Conservation (phyloP, 2,329 filamentous ascomycete genomes). For the Tolypocladium pustulatum region DNA sequence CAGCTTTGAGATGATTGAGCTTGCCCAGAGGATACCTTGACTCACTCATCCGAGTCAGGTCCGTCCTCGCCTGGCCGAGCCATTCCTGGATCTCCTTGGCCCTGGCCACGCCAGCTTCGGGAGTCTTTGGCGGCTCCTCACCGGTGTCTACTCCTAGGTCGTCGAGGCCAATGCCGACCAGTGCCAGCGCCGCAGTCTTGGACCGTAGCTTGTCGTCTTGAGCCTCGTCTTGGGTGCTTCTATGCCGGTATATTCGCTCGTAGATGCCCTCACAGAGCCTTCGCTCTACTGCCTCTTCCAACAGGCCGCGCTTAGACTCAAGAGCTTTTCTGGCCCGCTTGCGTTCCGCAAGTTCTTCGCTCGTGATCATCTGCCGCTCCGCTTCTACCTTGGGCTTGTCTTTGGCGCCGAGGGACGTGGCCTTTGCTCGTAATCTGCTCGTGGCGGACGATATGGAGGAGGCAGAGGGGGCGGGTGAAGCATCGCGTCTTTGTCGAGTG, state of each 20-base stretch:
- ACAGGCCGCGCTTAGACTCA: slow-evolving; percentile 62
- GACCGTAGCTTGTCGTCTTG: slow-evolving; percentile 90
- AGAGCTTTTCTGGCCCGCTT: slow-evolving; percentile 69
- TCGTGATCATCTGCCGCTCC: slow-evolving; percentile 80
- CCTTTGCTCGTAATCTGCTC: slow-evolving; percentile 45
- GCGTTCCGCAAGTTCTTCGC: slow-evolving; percentile 69
- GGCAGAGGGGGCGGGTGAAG: slow-evolving; percentile 42
- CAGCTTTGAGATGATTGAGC: slow-evolving; percentile 74
- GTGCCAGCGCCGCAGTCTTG: slow-evolving; percentile 76
- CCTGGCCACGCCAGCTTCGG: slow-evolving; percentile 48
- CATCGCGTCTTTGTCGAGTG: slow-evolving; percentile 60
- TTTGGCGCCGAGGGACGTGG: slow-evolving; percentile 41
- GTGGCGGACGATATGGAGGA: slow-evolving; percentile 46
- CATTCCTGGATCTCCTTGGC: slow-evolving; percentile 60
- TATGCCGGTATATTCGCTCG: slow-evolving; percentile 79
- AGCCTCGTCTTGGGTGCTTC: slow-evolving; percentile 85
- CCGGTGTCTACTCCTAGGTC: slow-evolving; percentile 75
- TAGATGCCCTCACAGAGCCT: slow-evolving; percentile 80
- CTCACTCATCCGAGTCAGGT: slow-evolving; percentile 73
- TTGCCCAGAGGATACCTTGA: slow-evolving; percentile 86
- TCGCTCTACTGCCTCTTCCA: slow-evolving; percentile 89
- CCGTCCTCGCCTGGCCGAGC: slow-evolving; percentile 57
- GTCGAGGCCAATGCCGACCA: slow-evolving; percentile 83
- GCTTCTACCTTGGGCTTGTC: slow-evolving; percentile 36
- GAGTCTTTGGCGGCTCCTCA: slow-evolving; percentile 40